Conservation (phyloP, 2,329 filamentous ascomycete genomes). For the Curvularia sp. region DNA sequence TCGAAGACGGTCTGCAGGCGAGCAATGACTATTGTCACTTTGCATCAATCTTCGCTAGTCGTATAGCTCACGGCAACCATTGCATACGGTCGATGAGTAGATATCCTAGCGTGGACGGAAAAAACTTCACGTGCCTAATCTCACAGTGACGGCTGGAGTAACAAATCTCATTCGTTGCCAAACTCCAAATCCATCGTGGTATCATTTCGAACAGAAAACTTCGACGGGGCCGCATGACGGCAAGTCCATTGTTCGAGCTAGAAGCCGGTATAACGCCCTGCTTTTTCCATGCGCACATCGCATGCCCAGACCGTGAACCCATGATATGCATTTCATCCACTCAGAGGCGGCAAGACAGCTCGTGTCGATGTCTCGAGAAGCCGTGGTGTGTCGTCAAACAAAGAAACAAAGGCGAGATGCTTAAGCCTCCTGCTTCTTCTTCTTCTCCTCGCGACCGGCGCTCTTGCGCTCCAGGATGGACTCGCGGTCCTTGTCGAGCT, state of each 20-base stretch:
- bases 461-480: constrained; percentile 85
- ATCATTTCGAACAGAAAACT: constrained; percentile 43
- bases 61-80: constrained; percentile 88
- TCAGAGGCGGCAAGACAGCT: constrained; percentile 43
- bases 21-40: constrained; percentile 64
- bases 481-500: constrained; percentile 96
- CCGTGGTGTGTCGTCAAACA: constrained; percentile 51
- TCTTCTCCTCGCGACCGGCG: constrained; percentile 76
- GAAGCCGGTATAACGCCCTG: constrained; percentile 48
- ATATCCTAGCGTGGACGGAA: constrained; percentile 74
- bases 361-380: constrained; percentile 44
- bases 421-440: constrained; percentile 68
- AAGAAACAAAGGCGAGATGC: constrained; percentile 44
- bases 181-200: constrained; percentile 37
- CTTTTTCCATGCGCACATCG: constrained; percentile 46
- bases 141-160: constrained; percentile 36
- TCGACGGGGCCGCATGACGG: constrained; percentile 45
- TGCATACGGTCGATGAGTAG: constrained; percentile 75
- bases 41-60: constrained; percentile 82
- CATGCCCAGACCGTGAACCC: constrained; percentile 46
- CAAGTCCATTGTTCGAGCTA: constrained; percentile 49
- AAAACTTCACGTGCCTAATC: constrained; percentile 24
- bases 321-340: constrained; percentile 51
- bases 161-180: constrained; percentile 34
- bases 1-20: constrained; percentile 81